phyloP scores from a whole-genome alignment of 768 basidiomycete genomes.

The Rhodotorula babjevae region DNA sequence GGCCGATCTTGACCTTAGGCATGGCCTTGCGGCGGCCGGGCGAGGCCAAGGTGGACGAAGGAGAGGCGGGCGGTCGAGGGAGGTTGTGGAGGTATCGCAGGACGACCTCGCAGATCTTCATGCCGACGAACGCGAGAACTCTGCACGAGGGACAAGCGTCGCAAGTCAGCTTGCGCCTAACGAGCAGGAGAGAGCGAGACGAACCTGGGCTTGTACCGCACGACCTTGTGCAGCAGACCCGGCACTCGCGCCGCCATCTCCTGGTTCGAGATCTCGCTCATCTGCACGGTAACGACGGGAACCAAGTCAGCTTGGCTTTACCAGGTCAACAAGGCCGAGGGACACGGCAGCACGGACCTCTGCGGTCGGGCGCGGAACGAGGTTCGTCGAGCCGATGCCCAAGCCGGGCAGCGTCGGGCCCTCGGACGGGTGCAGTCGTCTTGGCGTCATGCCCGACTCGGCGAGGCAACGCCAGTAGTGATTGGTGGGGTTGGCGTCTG shows the following conservation, averaged over 20 bases:
- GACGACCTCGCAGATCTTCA: conserved; percentile 35
- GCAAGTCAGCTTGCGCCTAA: not conserved
- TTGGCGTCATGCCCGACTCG: conserved; percentile 24
- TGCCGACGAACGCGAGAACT: conserved; percentile 24
- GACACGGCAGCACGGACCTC: conserved; percentile 4
- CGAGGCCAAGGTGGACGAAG: not conserved
- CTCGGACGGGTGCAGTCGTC: conserved; percentile 18
- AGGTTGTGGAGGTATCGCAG: conserved; percentile 15
- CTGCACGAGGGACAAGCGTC: conserved; percentile 2
- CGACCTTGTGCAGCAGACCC: conserved; percentile 8
- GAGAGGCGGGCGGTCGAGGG: not conserved
- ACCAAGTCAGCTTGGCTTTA: too few relatives aligned
- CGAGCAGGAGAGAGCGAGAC: not conserved
- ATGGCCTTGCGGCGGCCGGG: conserved; percentile 15
- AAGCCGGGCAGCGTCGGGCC: conserved; percentile 6
- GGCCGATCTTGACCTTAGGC: conserved; percentile 27
- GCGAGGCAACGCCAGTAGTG: conserved; percentile 25
- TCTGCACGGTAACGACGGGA: not conserved
- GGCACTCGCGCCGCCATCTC: conserved; percentile 24
- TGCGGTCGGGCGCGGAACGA: conserved; percentile 11
- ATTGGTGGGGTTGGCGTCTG: conserved; percentile 37
- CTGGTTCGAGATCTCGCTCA: conserved; percentile 26
- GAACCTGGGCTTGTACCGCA: conserved; percentile 8
- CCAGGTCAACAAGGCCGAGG: too few relatives aligned
- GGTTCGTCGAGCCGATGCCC: conserved; percentile 24